Conservation (phyloP, 2,329 filamentous ascomycete species). For the Fusarium camptoceras region DNA sequence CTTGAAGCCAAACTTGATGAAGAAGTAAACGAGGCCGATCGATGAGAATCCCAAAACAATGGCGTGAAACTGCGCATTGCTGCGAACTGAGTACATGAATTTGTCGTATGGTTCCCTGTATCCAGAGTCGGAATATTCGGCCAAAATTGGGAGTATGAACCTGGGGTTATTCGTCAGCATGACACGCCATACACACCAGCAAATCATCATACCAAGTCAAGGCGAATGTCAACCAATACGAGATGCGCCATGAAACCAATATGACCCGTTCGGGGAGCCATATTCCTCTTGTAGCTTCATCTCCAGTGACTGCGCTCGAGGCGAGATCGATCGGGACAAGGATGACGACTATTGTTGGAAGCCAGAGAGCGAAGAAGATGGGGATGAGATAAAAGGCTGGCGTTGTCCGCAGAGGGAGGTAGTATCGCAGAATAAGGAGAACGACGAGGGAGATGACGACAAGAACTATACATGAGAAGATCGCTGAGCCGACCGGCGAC, state of each 20-base stretch:
- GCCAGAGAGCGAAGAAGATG: conserved; percentile 94
- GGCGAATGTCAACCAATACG: conserved; percentile 96
- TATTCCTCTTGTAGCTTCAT: conserved; percentile 79
- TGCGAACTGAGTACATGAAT: conserved; percentile 84
- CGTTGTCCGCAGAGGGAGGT: conserved; percentile 88
- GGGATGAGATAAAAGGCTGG: conserved; percentile 90
- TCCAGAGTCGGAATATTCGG: conserved; percentile 93
- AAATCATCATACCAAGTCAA: conserved; percentile 80
- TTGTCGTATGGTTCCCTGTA: conserved; percentile 87
- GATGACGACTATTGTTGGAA: conserved; percentile 90
- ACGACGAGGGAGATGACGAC: conserved; percentile 80
- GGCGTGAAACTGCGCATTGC: conserved; percentile 89
- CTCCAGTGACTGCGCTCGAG: conserved; percentile 80
- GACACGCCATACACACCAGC: neutral
- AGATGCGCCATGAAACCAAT: conserved; percentile 91
- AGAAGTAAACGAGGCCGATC: conserved; percentile 84
- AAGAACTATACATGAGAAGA: conserved; percentile 81
- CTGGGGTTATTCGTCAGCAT: conserved; percentile 56
- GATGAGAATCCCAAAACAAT: conserved; percentile 78
- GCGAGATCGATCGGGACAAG: conserved; percentile 96
- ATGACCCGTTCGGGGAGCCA: conserved; percentile 85
- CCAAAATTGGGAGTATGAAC: conserved; percentile 91
- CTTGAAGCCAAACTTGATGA: conserved; percentile 76
- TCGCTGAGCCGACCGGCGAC: conserved; percentile 79
- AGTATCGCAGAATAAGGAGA: conserved; percentile 87